phyloP scores from a whole-genome alignment of 768 basidiomycete genomes.

The Rhodotorula taiwanensis region DNA sequence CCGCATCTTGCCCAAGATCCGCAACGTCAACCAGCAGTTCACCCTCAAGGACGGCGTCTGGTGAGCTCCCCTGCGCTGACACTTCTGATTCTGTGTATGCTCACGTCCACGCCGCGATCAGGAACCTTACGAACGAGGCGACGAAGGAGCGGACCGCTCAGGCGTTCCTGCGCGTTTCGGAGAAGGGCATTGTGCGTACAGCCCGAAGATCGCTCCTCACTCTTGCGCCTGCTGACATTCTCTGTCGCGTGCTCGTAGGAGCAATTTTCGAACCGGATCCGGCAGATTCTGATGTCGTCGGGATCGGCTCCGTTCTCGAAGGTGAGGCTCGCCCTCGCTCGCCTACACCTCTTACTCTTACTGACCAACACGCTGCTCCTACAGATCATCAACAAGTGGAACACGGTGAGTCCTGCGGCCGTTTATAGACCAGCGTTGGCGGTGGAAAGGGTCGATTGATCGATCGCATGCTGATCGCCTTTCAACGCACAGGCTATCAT shows the following conservation, averaged over 20 bases:
- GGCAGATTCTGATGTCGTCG: conserved; percentile 74
- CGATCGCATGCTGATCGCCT: background rate
- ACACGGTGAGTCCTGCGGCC: conserved; percentile 59
- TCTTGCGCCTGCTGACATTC: background rate
- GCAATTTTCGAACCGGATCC: conserved; percentile 87
- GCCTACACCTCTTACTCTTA: background rate
- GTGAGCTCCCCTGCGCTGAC: background rate
- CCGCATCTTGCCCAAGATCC: conserved; percentile 90
- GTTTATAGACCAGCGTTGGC: no score
- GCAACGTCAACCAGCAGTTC: conserved; percentile 93
- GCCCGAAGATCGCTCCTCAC: background rate
- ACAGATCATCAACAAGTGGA: conserved; percentile 92
- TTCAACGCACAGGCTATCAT: background rate
- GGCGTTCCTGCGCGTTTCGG: conserved; percentile 94
- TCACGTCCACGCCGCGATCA: conserved; percentile 8
- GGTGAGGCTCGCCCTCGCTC: conserved; percentile 55
- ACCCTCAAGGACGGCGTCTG: conserved; percentile 47
- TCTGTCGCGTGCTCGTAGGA: background rate
- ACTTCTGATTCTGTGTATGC: background rate
- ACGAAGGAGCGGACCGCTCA: conserved; percentile 97
- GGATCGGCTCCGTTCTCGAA: conserved; percentile 98
- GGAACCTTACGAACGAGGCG: conserved; percentile 86
- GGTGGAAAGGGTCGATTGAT: background rate
- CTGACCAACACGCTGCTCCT: conserved; percentile 54
- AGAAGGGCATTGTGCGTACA: conserved; percentile 47